phyloP scores from a whole-genome alignment of 2,329 filamentous ascomycete genomes.

The Fusarium incarnatum region DNA sequence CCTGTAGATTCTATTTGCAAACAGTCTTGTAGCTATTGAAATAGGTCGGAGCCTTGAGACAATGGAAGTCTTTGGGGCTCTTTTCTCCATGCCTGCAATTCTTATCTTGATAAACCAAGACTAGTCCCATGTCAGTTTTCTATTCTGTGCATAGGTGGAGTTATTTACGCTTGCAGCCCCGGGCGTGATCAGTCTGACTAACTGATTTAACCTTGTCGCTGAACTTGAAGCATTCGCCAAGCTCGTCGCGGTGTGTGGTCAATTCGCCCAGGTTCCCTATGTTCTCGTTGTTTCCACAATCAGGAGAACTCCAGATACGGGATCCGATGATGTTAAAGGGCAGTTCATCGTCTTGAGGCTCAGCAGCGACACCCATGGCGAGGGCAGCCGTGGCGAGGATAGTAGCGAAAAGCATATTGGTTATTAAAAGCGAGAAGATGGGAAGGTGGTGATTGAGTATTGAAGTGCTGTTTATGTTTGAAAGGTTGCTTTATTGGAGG shows the following conservation, averaged over 20 bases:
- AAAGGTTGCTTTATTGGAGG: not conserved
- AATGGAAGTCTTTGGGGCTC: not conserved
- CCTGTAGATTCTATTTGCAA: not conserved
- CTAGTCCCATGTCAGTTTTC: not conserved
- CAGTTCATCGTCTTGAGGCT: not conserved
- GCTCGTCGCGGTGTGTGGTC: slow-evolving; percentile 8
- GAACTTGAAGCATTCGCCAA: slow-evolving; percentile 15
- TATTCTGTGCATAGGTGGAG: rapidly evolving
- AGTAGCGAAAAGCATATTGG: slow-evolving; percentile 11
- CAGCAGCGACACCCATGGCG: slow-evolving; percentile 9
- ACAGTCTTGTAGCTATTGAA: not conserved
- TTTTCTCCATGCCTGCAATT: not conserved
- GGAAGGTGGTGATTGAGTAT: not conserved
- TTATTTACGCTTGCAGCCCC: slow-evolving; percentile 9
- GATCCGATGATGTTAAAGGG: slow-evolving; percentile 15
- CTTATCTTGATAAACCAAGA: not conserved
- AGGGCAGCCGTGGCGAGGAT: slow-evolving; percentile 2
- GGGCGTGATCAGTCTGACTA: slow-evolving; percentile 6
- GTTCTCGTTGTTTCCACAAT: slow-evolving; percentile 12
- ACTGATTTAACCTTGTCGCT: slow-evolving; percentile 12
- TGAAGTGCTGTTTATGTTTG: not conserved
- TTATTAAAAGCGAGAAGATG: not conserved
- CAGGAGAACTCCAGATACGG: slow-evolving; percentile 10
- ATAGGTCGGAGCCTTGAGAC: not conserved
- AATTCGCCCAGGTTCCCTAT: slow-evolving; percentile 5